These are phyloP conservation scores for Fraxinus greggii DNA, from an alignment of 305 asterid species.

Conservation along the genomic window DNA sequence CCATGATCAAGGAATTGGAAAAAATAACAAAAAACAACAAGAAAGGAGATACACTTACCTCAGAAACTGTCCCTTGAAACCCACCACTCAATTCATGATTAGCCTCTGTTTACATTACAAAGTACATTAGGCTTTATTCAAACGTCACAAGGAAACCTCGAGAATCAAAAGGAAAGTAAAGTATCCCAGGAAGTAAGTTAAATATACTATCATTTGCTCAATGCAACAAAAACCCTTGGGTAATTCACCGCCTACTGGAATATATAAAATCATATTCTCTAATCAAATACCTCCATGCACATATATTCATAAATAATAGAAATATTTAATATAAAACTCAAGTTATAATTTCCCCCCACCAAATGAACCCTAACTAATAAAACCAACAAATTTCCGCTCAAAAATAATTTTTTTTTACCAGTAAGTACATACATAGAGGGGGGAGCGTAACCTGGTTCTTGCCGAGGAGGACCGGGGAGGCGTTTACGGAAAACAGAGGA, in stretches of 20 bases:
- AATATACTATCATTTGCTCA: constrained; percentile 1
- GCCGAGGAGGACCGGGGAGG: constrained; percentile 47
- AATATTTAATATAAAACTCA: not conserved
- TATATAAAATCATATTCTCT: not conserved
- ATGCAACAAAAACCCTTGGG: not conserved
- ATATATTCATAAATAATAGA: not conserved
- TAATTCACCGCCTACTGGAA: constrained; percentile 11
- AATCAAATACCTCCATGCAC: not conserved
- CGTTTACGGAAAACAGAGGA: constrained; percentile 51
- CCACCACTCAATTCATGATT: constrained; percentile 36
- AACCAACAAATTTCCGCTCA: not conserved
- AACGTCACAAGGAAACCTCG: not conserved
- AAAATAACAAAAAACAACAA: not conserved
- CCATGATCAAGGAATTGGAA: not conserved
- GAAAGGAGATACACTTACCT: constrained; percentile 42
- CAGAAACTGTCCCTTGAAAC: constrained; percentile 34
- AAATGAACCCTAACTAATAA: not conserved
- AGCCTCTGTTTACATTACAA: constrained; percentile 42
- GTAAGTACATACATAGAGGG: not conserved
- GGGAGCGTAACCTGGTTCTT: constrained; percentile 38
- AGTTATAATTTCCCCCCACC: not conserved
- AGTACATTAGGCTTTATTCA: constrained; percentile 3
- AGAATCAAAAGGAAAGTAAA: not conserved
- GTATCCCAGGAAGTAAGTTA: not conserved
- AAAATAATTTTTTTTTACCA: not conserved